Evolutionary conservation across 768 basidiomycete species (phyloP), one percentile per base, ranked within the genome.

Genomic region (Pisolithus tinctorius): DNA sequence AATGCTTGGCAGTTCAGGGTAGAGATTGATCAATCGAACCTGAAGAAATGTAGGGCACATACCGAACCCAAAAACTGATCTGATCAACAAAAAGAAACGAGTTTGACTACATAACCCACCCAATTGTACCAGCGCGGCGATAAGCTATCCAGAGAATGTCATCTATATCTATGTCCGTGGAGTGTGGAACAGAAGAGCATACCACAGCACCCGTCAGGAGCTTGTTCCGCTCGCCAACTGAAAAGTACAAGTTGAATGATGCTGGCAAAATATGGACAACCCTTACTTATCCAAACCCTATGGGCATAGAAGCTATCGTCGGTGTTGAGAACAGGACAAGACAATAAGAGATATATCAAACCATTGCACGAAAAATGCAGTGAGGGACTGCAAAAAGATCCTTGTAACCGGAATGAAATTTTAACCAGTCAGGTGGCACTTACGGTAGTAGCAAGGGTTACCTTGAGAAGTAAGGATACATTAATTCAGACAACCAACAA

Each of bases 251-350:
- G 3, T 52, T 30, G 25, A 25, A 2, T 23, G 25, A 5, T 7
- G 10, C 39, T 8, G 6, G 34, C 17, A 6, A 16, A 25, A 16
- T 14, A 23, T 11, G 34, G 11, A 17, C 5, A 1, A 10, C 27
- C 23, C 16, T 1, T 43, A 63, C 61, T 62, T 56, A 63, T 61
- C 60, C 60, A 64, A 20, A 64, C 60, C 29, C 60, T 60, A 27
- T 63, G 58, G 23, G 51, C 48, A 27, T 64, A 64, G 27, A 63
- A 63, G 47, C 63, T 64, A 40, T 40, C 13, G 30, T 9, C 13
- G 13, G 6, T 0, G 1, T n/a, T 61, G 13, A 57, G 52, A 11
- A 3, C 38, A 36, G 3, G 4, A 1, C 25, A 20, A 36, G 29
- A 41, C n/a, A 7, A 9, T 29, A 4, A 31, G 9, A 3, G 37